Percentiles rank a stretch among this genome's conserved stretches.
phyloP scores from a whole-genome alignment of 345 rosid genomes.

The Tarenaya hassleriana region DNA sequence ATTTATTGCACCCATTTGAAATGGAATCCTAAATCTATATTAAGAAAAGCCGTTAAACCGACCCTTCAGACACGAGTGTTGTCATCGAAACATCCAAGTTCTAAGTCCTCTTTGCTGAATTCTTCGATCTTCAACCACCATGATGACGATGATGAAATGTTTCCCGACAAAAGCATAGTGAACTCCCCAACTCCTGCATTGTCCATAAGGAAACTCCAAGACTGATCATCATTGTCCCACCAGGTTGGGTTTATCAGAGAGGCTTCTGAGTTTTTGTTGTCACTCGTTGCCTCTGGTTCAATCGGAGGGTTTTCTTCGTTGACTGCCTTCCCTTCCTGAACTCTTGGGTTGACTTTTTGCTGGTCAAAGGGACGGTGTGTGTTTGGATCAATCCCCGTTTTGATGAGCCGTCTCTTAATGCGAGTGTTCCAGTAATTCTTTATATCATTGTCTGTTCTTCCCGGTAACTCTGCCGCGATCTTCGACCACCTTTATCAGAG shows the following conservation, averaged over 20 bases:
- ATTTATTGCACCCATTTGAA: too few relatives aligned
- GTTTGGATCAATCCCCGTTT: slow-evolving; percentile 72
- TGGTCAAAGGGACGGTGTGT: slow-evolving; percentile 37
- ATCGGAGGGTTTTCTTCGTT: background rate
- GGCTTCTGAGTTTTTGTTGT: background rate
- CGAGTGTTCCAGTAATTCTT: slow-evolving; percentile 85
- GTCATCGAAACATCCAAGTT: slow-evolving; percentile 37
- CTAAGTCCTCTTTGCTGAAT: slow-evolving; percentile 36
- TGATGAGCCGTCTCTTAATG: slow-evolving; percentile 68
- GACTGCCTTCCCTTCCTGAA: slow-evolving; percentile 4
- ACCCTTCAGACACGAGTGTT: background rate
- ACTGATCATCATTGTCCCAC: slow-evolving; percentile 29
- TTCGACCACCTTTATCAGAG: slow-evolving; percentile 60
- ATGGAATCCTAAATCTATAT: too few relatives aligned
- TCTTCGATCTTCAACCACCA: slow-evolving; percentile 42
- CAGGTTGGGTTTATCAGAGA: slow-evolving; percentile 10
- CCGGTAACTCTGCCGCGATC: slow-evolving; percentile 66
- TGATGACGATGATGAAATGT: slow-evolving; percentile 30
- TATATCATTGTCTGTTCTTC: slow-evolving; percentile 86
- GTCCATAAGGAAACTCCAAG: slow-evolving; percentile 41
- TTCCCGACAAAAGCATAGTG: slow-evolving; percentile 34
- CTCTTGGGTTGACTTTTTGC: slow-evolving; percentile 14
- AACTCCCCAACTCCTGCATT: slow-evolving; percentile 26
- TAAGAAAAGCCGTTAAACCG: too few relatives aligned
- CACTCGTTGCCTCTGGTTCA: slow-evolving; percentile 3